Evolutionary conservation across 768 basidiomycete genomes (phyloP).

Genomic region (Mycena leptocephala): DNA sequence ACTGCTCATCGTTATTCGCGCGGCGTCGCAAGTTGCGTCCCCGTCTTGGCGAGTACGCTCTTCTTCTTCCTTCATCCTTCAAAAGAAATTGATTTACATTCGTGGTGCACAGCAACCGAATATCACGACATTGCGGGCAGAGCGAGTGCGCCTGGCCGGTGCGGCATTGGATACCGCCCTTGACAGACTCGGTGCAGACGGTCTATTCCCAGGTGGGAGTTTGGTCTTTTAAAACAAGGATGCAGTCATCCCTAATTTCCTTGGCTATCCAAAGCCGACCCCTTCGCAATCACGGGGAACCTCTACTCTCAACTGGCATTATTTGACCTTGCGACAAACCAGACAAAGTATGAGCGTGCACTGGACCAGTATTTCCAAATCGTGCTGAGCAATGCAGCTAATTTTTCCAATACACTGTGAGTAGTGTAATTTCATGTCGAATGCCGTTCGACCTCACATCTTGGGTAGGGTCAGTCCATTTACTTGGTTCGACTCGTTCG

Average conservation of each 20-base stretch:
- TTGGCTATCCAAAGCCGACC: neutral
- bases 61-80: neutral
- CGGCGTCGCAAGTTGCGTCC: neutral
- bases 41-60: neutral
- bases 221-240: neutral
- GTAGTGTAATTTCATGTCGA: neutral
- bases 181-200: neutral
- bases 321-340: neutral
- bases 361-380: neutral
- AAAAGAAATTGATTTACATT: neutral
- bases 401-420: neutral
- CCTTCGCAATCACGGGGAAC: neutral
- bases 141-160: neutral
- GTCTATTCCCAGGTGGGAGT: neutral
- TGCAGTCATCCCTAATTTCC: neutral
- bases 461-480: neutral
- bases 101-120: neutral
- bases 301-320: neutral
- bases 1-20: neutral
- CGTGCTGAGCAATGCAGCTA: neutral
- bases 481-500: neutral
- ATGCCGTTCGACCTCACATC: neutral
- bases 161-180: neutral
- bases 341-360: neutral
- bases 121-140: neutral